Percentiles rank a stretch among this genome's conserved stretches.
Evolutionary conservation across 1,139 yeast genomes (phyloP).

Genomic region (Neolecta irregularis): DNA sequence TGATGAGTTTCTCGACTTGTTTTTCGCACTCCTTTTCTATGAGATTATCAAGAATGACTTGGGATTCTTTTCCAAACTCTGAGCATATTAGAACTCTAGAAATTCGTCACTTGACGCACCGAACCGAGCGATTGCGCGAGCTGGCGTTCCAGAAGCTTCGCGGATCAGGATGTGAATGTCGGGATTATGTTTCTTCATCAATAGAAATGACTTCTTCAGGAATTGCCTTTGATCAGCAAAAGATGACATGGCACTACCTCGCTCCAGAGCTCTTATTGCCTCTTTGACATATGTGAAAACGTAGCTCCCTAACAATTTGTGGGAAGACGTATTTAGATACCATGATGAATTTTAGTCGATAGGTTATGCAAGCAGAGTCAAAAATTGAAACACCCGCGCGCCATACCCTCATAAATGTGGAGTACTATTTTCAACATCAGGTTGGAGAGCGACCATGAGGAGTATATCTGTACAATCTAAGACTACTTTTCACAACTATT

Average conservation of each 20-base stretch:
- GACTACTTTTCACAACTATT: too few species aligned
- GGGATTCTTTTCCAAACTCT: constrained; percentile 1
- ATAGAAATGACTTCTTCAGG: constrained; percentile 44
- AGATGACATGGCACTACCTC: constrained; percentile 24
- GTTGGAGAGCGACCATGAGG: too few species aligned
- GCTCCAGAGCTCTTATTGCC: constrained; percentile 54
- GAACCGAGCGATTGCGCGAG: constrained; percentile 58
- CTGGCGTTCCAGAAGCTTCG: constrained; percentile 58
- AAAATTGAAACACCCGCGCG: background rate
- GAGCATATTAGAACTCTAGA: background rate
- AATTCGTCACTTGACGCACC: constrained; percentile 19
- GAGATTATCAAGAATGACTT: background rate
- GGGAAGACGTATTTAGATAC: too few species aligned
- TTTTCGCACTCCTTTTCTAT: background rate
- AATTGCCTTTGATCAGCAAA: constrained; percentile 31
- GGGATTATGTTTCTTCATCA: constrained; percentile 42
- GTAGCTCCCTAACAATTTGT: constrained; percentile 38
- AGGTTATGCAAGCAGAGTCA: background rate
- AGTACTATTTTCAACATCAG: too few species aligned
- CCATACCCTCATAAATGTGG: too few species aligned
- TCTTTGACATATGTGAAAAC: constrained; percentile 66
- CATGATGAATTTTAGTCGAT: background rate
- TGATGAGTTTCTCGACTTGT: background rate
- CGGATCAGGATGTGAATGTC: constrained; percentile 56
- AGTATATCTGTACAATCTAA: too few species aligned